Percentiles rank a stretch among this genome's conserved stretches.
Conservation (phyloP, 1,139 yeast species). For the Saccharomycopsis crataegensis region DNA sequence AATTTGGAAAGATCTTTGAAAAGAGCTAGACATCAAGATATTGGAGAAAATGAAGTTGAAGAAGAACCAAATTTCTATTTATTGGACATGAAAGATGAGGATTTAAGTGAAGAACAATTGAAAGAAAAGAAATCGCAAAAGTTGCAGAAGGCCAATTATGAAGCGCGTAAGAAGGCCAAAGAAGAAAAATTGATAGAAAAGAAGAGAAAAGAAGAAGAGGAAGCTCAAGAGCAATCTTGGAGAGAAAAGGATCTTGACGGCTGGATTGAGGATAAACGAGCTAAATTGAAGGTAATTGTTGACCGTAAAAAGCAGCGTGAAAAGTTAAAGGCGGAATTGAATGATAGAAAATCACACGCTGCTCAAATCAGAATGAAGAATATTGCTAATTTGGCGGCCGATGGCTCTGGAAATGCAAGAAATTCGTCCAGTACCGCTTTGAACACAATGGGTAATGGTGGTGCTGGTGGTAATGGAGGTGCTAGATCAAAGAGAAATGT, state of each 20-base stretch:
- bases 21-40: conserved; percentile 58
- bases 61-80: conserved; percentile 63
- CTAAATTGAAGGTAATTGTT: conserved; percentile 49
- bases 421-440: conserved; percentile 5
- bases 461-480: conserved; percentile 26
- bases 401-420: conserved; percentile 24
- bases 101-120: conserved; percentile 69
- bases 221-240: conserved; percentile 66
- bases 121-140: conserved; percentile 84
- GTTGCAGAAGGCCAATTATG: conserved; percentile 77
- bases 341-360: conserved; percentile 84
- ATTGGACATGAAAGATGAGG: conserved; percentile 76
- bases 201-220: conserved; percentile 43
- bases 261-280: conserved; percentile 73
- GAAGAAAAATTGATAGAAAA: conserved; percentile 66
- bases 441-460: conserved; percentile 31
- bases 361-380: conserved; percentile 91
- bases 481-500: conserved; percentile 36
- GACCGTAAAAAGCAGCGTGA: conserved; percentile 57
- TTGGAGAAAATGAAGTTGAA: conserved; percentile 47
- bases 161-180: conserved; percentile 78
- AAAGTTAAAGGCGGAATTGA: conserved; percentile 68
- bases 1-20: conserved; percentile 63
- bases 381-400: conserved; percentile 82
- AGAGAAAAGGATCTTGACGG: conserved; percentile 64